A percentile compares a stretch with the other conserved stretches of the same genome.
Evolutionary conservation across 768 basidiomycete genomes (phyloP).

Genomic region (Cyathus striatus): DNA sequence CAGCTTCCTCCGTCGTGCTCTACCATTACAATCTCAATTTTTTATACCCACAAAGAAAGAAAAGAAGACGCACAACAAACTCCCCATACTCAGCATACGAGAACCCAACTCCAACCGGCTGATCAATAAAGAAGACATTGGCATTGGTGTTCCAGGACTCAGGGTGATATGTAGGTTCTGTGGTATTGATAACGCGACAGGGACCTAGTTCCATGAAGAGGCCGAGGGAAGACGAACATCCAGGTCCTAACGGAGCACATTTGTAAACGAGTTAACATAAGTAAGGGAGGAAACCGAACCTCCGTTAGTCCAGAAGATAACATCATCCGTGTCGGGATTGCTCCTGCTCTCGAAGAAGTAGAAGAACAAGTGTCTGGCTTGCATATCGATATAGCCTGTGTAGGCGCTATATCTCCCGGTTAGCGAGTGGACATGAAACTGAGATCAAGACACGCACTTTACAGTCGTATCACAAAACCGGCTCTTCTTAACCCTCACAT

Average conservation of each 20-base stretch:
- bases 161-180: constrained; percentile 48
- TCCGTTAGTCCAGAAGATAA: constrained; percentile 49
- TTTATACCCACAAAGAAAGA: not conserved
- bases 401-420: not conserved
- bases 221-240: constrained; percentile 45
- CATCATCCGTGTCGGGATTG: constrained; percentile 37
- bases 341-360: constrained; percentile 53
- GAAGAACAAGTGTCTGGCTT: constrained; percentile 26
- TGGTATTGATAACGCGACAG: constrained; percentile 51
- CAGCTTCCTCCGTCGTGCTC: constrained; percentile 64
- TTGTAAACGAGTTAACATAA: not conserved
- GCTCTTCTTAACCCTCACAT: constrained; percentile 56
- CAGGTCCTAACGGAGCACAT: constrained; percentile 25
- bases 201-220: constrained; percentile 77
- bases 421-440: too few species aligned
- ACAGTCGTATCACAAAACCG: constrained; percentile 56
- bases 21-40: constrained; percentile 11
- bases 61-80: constrained; percentile 35
- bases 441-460: constrained; percentile 36
- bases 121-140: constrained; percentile 60
- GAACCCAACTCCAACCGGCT: constrained; percentile 58
- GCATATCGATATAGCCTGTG: not conserved
- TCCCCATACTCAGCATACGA: constrained; percentile 65
- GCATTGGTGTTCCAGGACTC: constrained; percentile 68
- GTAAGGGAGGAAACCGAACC: constrained; percentile 20